Evolutionary conservation across 371 early-diverging fungal genomes (phyloP).

Genomic region (Homolaphlyctis polyrhiza): DNA sequence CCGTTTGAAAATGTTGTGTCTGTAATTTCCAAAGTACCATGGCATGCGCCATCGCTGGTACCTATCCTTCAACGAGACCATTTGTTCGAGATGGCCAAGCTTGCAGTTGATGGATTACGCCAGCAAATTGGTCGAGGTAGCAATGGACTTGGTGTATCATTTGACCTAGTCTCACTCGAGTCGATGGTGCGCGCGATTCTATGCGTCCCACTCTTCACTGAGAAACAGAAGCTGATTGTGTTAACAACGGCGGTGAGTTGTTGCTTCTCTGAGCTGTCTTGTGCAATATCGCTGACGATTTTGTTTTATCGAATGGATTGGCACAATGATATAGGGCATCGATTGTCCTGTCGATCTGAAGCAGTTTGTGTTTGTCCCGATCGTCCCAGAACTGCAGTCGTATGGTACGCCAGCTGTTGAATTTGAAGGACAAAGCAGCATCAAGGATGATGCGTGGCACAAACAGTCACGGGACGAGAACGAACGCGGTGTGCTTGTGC

Average conservation of each 20-base stretch:
- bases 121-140: too few relatives aligned
- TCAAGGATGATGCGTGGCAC: too few relatives aligned
- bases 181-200: slow-evolving; percentile 60
- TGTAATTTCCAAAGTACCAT: slow-evolving; percentile 66
- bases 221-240: slow-evolving; percentile 64
- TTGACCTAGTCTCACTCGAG: slow-evolving; percentile 50
- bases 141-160: too few relatives aligned
- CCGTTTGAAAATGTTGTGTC: slow-evolving; percentile 78
- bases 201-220: slow-evolving; percentile 69
- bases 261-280: background rate
- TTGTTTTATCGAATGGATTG: background rate
- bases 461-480: too few relatives aligned
- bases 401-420: too few relatives aligned
- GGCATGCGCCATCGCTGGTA: slow-evolving; percentile 61
- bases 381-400: too few relatives aligned
- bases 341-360: background rate
- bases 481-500: too few relatives aligned
- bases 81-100: slow-evolving; percentile 69
- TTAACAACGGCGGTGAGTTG: slow-evolving; percentile 44
- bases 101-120: slow-evolving; percentile 34
- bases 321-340: background rate
- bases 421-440: too few relatives aligned
- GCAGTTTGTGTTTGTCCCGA: background rate
- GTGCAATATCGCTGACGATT: background rate
- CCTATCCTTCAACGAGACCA: slow-evolving; percentile 68